phyloP scores from a whole-genome alignment of 2,329 filamentous ascomycete genomes.

The Fusarium vanettenii region DNA sequence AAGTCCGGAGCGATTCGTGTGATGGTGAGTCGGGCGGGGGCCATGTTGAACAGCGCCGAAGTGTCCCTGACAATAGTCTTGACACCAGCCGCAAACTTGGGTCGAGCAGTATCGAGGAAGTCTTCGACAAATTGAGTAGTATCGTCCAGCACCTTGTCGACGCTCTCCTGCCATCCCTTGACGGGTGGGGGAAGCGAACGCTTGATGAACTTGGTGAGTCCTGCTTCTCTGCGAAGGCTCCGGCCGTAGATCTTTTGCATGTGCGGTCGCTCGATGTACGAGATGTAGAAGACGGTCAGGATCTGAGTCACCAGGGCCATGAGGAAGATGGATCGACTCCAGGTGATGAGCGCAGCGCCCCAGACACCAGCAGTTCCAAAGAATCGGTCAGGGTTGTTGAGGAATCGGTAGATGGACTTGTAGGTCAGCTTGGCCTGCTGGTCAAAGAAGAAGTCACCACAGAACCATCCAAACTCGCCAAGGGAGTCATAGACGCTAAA shows the following conservation, averaged over 20 bases:
- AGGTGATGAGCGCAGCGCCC: slow-evolving; percentile 94
- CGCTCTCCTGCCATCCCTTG: slow-evolving; percentile 83
- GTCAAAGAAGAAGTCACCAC: slow-evolving; percentile 98
- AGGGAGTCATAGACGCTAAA: slow-evolving; percentile 94
- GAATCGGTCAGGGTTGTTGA: slow-evolving; percentile 97
- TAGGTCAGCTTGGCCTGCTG: slow-evolving; percentile 90
- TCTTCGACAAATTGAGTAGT: slow-evolving; percentile 92
- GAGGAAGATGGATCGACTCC: slow-evolving; percentile 87
- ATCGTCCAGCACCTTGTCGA: slow-evolving; percentile 88
- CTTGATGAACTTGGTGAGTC: slow-evolving; percentile 90
- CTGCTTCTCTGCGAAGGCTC: slow-evolving; percentile 85
- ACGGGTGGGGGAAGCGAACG: slow-evolving; percentile 86
- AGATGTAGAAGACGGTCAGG: slow-evolving; percentile 86
- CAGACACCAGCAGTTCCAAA: slow-evolving; percentile 95
- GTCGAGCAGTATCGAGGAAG: slow-evolving; percentile 84
- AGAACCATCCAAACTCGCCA: slow-evolving; percentile 99
- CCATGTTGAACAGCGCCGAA: slow-evolving; percentile 87
- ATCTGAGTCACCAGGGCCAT: slow-evolving; percentile 88
- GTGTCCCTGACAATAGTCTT: slow-evolving; percentile 90
- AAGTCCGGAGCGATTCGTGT: slow-evolving; percentile 83
- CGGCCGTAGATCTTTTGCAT: slow-evolving; percentile 98
- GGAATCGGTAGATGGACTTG: slow-evolving; percentile 95
- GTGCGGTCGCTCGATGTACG: slow-evolving; percentile 93
- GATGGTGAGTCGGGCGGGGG: slow-evolving; percentile 86
- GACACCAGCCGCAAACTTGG: slow-evolving; percentile 87